phyloP scores from a whole-genome alignment of 805 yeast genomes.

The Allodekkera sacchari region DNA sequence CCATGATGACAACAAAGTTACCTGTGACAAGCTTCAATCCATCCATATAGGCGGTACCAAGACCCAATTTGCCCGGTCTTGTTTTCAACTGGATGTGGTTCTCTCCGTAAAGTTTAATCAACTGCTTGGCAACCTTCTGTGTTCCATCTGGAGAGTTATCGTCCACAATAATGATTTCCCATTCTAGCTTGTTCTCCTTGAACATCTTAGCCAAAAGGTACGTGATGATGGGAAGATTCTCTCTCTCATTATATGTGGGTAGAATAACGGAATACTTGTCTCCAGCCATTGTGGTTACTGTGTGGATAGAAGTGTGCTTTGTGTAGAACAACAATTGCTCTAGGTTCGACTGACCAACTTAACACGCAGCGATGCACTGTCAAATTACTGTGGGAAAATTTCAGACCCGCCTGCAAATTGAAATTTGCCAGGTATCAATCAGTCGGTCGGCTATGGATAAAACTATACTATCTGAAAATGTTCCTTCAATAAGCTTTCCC shows the following conservation, averaged over 20 bases:
- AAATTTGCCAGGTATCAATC: too few relatives aligned
- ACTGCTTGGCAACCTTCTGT: slow-evolving; percentile 58
- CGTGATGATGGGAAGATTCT: slow-evolving; percentile 58
- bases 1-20: slow-evolving; percentile 72
- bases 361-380: too few relatives aligned
- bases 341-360: too few relatives aligned
- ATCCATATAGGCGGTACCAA: slow-evolving; percentile 76
- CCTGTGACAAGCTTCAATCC: slow-evolving; percentile 67
- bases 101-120: slow-evolving; percentile 47
- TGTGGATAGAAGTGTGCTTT: too few relatives aligned
- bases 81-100: slow-evolving; percentile 58
- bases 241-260: slow-evolving; percentile 72
- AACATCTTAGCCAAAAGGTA: slow-evolving; percentile 66
- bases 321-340: too few relatives aligned
- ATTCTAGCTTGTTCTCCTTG: slow-evolving; percentile 43
- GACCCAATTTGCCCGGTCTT: slow-evolving; percentile 69
- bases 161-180: slow-evolving; percentile 76
- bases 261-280: slow-evolving; percentile 65
- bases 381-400: too few relatives aligned
- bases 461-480: too few relatives aligned
- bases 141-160: slow-evolving; percentile 81
- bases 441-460: too few relatives aligned
- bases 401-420: too few relatives aligned
- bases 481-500: too few relatives aligned
- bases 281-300: slow-evolving; percentile 11